Base-by-base conservation (phyloP, 1,139 yeast species). In the Debaryomyces subglobosus region DNA sequence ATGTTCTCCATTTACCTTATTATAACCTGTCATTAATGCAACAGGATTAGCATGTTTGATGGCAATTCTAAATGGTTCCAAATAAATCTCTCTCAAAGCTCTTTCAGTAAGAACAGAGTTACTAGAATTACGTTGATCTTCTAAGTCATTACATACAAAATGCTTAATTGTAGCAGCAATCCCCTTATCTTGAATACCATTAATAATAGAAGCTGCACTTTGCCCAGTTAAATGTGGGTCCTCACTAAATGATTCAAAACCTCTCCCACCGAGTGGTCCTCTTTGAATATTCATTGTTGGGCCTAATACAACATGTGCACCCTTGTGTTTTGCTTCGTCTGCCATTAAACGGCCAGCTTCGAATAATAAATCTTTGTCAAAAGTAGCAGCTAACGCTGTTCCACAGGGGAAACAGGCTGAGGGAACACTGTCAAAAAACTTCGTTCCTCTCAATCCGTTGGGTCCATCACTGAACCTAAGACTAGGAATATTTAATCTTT, bases 11-110 rank as follows among this genome's bases (percentile, higher is more conserved):
- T 81, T 80, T 52, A 82, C 72, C 58, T 74, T 79, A 64, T 81
- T 82, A 65, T 82, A 82, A 39, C 81, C 68, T 18, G 84, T 74
- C 87, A 82, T 82, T 51, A 82, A 65, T 20, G 58, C 49, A 24
- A 45, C 49, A 7, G 62, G 62, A 46, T 72, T 56, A 15, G 84
- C 52, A 46, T 71, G 69, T 49, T 77, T 69, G 39, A 81, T 64
- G 5, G 85, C 85, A 40, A 81, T 56, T 64, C 81, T 82, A 69
- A 83, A 83, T 1, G 88, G 86, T 56, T 78, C 71, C 56, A 82
- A 67, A 59, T 83, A 83, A 46, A 82, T 65, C 46, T 82, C 88
- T 60, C 86, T 71, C 51, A 82, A 64, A 2, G 86, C 86, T 52
- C 86, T 67, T 54, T 77, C 81, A 4, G 83, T 71, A 39, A 81